Evolutionary conservation across 2,329 filamentous ascomycete genomes (phyloP).

Genomic region (Aspergillus viridinutans): DNA sequence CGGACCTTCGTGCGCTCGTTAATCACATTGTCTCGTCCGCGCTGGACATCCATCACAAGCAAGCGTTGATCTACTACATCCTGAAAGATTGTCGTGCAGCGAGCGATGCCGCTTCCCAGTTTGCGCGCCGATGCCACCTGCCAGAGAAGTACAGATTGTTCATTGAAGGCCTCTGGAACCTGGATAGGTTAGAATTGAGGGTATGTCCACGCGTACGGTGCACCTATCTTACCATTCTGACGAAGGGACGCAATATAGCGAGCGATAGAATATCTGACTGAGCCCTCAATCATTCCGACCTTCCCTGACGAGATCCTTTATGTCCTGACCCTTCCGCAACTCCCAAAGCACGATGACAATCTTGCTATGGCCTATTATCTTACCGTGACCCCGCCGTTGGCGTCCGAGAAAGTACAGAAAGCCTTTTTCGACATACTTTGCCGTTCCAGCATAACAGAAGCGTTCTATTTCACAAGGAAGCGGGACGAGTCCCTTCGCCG

Average conservation of each 20-base stretch:
- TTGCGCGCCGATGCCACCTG: conserved; percentile 61
- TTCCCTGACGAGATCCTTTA: conserved; percentile 79
- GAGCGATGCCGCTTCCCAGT: conserved; percentile 51
- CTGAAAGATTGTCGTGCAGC: conserved; percentile 66
- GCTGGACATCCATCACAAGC: conserved; percentile 70
- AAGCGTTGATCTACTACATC: conserved; percentile 79
- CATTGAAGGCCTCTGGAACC: conserved; percentile 75
- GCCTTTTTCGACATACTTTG: conserved; percentile 67
- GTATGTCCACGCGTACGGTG: conserved; percentile 37
- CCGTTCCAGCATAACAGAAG: conserved; percentile 64
- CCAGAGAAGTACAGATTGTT: conserved; percentile 74
- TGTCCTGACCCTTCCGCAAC: conserved; percentile 58
- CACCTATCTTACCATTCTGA: conserved; percentile 6
- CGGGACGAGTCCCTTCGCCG: conserved; percentile 60
- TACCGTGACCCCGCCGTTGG: conserved; percentile 68
- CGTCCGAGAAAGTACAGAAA: conserved; percentile 57
- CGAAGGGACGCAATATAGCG: conserved; percentile 36
- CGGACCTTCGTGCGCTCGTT: conserved; percentile 65
- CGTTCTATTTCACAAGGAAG: conserved; percentile 67
- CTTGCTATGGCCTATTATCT: conserved; percentile 76
- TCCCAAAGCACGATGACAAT: conserved; percentile 56
- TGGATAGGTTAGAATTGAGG: conserved; percentile 68
- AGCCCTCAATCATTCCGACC: conserved; percentile 73
- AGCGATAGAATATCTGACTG: conserved; percentile 71
- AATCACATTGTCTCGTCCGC: conserved; percentile 62